These are phyloP conservation scores for Ophiostoma piceae DNA, from an alignment of 2,329 filamentous ascomycete species.

Conservation along the genomic window DNA sequence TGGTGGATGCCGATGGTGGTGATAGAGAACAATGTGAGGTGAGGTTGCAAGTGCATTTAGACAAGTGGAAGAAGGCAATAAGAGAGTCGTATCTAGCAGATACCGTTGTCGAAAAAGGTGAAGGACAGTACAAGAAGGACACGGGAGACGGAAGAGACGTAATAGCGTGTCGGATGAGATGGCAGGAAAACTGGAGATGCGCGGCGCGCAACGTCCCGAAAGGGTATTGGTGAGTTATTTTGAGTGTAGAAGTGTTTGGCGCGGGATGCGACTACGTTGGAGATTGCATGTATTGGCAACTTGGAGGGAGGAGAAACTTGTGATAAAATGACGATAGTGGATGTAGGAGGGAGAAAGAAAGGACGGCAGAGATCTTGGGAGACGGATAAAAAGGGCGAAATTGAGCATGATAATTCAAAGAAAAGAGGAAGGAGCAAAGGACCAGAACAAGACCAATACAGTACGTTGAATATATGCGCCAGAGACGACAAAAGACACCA, in stretches of 20 bases:
- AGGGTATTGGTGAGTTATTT: background rate
- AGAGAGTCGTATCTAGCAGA: background rate
- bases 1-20: background rate
- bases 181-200: slow-evolving; percentile 9
- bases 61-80: background rate
- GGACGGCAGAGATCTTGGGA: background rate
- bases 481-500: background rate
- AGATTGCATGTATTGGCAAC: background rate
- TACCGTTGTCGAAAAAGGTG: background rate
- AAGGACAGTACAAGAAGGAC: background rate
- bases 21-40: background rate
- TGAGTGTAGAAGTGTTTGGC: background rate
- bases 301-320: background rate
- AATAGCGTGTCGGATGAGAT: background rate
- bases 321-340: background rate
- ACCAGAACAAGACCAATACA: background rate
- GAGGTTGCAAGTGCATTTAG: background rate
- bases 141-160: background rate
- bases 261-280: background rate
- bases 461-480: background rate
- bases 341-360: background rate
- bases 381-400: background rate
- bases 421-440: background rate
- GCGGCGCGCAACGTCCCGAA: background rate
- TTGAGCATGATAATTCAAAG: background rate